Evolutionary conservation across 441 rosid genomes (phyloP).

Genomic region (Arabidopsis hybrid): DNA sequence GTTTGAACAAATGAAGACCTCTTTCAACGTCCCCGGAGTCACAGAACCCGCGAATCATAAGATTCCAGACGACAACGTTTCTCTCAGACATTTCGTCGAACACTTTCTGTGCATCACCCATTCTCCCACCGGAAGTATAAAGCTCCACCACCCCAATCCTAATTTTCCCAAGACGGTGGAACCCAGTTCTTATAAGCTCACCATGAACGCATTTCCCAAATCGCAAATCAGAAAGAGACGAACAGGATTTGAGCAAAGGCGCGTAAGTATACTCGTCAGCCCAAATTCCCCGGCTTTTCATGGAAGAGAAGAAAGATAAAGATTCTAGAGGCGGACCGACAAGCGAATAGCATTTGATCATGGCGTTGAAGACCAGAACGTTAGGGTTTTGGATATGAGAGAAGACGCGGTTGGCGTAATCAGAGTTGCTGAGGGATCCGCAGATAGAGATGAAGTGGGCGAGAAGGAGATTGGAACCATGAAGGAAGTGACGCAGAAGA

Average conservation of each 20-base stretch:
- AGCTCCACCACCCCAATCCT: conserved; percentile 72
- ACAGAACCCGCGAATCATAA: conserved; percentile 78
- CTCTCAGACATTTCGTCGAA: conserved; percentile 68
- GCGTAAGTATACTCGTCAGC: conserved; percentile 84
- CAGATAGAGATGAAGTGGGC: conserved; percentile 82
- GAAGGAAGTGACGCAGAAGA: conserved; percentile 71
- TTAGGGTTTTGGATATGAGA: conserved; percentile 60
- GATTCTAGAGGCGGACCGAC: conserved; percentile 59
- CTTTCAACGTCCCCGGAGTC: conserved; percentile 61
- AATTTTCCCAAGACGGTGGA: conserved; percentile 58
- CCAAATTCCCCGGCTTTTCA: conserved; percentile 68
- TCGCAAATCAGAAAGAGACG: conserved; percentile 48
- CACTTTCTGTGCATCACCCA: conserved; percentile 71
- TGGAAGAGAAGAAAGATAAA: conserved; percentile 52
- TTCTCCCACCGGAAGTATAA: conserved; percentile 48
- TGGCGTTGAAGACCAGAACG: conserved; percentile 68
- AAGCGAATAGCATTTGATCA: conserved; percentile 76
- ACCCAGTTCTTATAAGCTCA: conserved; percentile 58
- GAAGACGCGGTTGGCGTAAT: conserved; percentile 64
- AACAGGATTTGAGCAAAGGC: conserved; percentile 76
- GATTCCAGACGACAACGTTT: conserved; percentile 76
- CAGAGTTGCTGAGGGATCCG: conserved; percentile 57
- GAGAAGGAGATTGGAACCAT: conserved; percentile 63
- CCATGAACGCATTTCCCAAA: conserved; percentile 65
- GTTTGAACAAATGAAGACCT: conserved; percentile 59